Evolutionary conservation across 2,329 filamentous ascomycete genomes (phyloP), one percentile per base, ranked within the genome.

Genomic region (Botrytis byssoidea): DNA sequence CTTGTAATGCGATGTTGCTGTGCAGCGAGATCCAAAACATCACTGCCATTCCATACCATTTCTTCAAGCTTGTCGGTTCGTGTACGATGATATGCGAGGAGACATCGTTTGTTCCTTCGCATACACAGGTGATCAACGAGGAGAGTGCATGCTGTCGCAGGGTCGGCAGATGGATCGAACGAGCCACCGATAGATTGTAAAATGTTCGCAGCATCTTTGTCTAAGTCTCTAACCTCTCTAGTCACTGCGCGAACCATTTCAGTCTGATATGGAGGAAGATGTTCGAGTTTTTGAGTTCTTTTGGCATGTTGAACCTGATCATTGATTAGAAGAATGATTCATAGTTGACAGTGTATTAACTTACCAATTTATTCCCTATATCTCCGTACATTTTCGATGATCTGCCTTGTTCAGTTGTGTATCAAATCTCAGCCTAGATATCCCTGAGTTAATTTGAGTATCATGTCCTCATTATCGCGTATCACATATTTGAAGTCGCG

Each of bases 61-160:
- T 95, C 93, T 81, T 98, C 96, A 14, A 99, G 86, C 82, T 97
- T 97, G 81, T 98, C 93, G 3, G 93, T 92, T 69, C 96, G 90
- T 29, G 94, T 95, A 46, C 93, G 91, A 82, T 99, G 96, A 81
- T 99, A 99, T 6, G 95, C 95, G 10, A 99, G 88, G 32, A 99
- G 87, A 80, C 96, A 99, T 61, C 96, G 91, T 83, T 99, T 99
- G 83, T 99, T 97, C 72, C 96, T 89, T 67, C 96, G 91, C 92
- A 98, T 98, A 78, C 93, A 94, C 18, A 99, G 86, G 81, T 99
- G 95, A 82, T 98, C 93, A 75, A 98, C 95, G 35, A 99, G 89
- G 37, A 99, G 86, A 2, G 93, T 93, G 81, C 94, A 97, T 4
- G 95, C 95, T 46, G 92, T 92, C 16, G 93, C 93, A 63, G 94